phyloP scores from a whole-genome alignment of 2,329 filamentous ascomycete species.

The Aureobasidium sp. region DNA sequence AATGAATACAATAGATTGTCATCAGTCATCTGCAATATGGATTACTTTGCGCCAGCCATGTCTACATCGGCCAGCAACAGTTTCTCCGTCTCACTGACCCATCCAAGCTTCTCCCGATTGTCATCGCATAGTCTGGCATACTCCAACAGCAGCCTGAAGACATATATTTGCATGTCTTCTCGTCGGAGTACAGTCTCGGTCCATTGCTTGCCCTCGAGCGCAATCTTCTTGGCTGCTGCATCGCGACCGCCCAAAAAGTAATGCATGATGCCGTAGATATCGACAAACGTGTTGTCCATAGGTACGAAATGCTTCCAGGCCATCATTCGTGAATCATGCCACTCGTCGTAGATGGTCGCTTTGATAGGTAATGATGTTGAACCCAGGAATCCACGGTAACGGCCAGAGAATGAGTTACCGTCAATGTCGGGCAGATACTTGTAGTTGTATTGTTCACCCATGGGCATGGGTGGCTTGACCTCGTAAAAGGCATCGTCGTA shows the following conservation, averaged over 20 bases:
- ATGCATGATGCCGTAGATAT: slow-evolving; percentile 64
- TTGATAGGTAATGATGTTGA: slow-evolving; percentile 68
- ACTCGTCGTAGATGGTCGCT: slow-evolving; percentile 68
- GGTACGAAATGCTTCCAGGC: slow-evolving; percentile 77
- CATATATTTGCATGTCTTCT: slow-evolving; percentile 68
- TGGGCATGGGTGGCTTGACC: slow-evolving; percentile 26
- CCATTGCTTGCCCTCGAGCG: slow-evolving; percentile 58
- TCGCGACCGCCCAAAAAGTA: slow-evolving; percentile 61
- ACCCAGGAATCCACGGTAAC: slow-evolving; percentile 49
- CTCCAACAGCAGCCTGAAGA: slow-evolving; percentile 48
- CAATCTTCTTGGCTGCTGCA: slow-evolving; percentile 54
- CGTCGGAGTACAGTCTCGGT: slow-evolving; percentile 57
- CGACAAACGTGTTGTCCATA: slow-evolving; percentile 64
- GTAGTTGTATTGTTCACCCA: slow-evolving; percentile 39
- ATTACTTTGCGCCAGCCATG: neutral
- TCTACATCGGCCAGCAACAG: neutral
- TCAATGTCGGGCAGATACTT: slow-evolving; percentile 73
- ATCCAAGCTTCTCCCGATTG: slow-evolving; percentile 33
- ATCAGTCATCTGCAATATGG: neutral
- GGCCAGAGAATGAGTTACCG: slow-evolving; percentile 46
- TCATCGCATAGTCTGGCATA: slow-evolving; percentile 38
- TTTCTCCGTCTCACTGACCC: slow-evolving; percentile 23
- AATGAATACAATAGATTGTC: neutral
- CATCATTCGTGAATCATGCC: slow-evolving; percentile 63
- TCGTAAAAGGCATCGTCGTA: slow-evolving; percentile 38